Conservation (phyloP, 768 basidiomycete genomes). For the Mycena latifolia region DNA sequence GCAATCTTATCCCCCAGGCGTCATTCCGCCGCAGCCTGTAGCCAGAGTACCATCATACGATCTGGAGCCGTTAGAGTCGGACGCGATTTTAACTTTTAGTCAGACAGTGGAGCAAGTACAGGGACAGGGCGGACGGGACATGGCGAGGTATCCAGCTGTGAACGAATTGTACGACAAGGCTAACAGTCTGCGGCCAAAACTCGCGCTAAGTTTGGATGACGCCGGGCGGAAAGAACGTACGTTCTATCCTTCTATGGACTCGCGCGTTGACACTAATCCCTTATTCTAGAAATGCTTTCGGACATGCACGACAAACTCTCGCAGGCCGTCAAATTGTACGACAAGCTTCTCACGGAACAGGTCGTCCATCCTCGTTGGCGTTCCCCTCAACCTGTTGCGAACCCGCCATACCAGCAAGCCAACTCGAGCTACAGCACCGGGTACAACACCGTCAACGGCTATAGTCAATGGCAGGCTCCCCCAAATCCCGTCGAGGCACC, state of each 20-base stretch:
- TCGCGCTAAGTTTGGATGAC: conserved; percentile 88
- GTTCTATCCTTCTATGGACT: conserved; percentile 27
- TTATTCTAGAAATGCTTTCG: conserved; percentile 75
- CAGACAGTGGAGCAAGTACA: conserved; percentile 91
- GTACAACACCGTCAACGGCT: conserved; percentile 43
- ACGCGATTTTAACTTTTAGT: conserved; percentile 90
- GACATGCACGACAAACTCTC: conserved; percentile 97
- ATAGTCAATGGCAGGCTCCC: conserved; percentile 51
- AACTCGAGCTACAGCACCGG: conserved; percentile 41
- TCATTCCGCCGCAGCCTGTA: conserved; percentile 53
- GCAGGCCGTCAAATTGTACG: conserved; percentile 93
- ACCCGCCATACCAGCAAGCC: conserved; percentile 48
- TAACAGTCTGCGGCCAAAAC: conserved; percentile 80
- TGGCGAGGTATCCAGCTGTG: conserved; percentile 86
- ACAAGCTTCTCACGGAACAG: conserved; percentile 88
- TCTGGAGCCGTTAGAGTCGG: conserved; percentile 83
- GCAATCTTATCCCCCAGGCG: conserved; percentile 57
- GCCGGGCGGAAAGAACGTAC: conserved; percentile 87
- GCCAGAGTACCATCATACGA: conserved; percentile 83
- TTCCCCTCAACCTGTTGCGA: conserved; percentile 46
- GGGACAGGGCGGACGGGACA: conserved; percentile 80
- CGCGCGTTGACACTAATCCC: neutral
- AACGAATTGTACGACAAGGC: conserved; percentile 90
- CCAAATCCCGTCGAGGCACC: conserved; percentile 36
- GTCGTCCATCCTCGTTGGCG: conserved; percentile 80